These are phyloP conservation scores for Gillenia trifoliata DNA, from an alignment of 306 rosid species.

Conservation along the genomic window DNA sequence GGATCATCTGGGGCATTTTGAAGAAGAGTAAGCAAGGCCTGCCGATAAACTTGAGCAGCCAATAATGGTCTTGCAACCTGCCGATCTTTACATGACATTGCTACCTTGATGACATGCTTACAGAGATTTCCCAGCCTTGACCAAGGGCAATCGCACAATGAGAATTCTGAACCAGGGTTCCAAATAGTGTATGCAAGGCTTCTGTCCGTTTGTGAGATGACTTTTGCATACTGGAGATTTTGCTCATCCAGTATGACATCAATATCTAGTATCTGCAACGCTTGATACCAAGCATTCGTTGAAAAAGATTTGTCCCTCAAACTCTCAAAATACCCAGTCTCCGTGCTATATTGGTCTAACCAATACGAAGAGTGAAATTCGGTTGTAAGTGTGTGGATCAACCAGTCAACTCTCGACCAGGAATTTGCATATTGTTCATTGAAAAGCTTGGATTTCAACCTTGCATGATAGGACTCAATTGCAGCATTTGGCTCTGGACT, in stretches of 20 bases:
- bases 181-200: conserved; percentile 53
- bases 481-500: conserved; percentile 66
- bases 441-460: conserved; percentile 56
- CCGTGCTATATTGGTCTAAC: conserved; percentile 64
- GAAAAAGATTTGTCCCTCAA: conserved; percentile 44
- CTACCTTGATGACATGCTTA: conserved; percentile 70
- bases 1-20: conserved; percentile 65
- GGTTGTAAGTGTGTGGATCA: conserved; percentile 60
- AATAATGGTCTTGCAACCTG: conserved; percentile 58
- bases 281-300: conserved; percentile 58
- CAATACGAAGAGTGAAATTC: conserved; percentile 61
- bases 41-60: conserved; percentile 62
- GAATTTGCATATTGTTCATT: conserved; percentile 43
- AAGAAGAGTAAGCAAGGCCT: conserved; percentile 54
- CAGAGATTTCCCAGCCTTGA: conserved; percentile 72
- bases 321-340: conserved; percentile 56
- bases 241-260: conserved; percentile 64
- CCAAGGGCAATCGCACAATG: conserved; percentile 74
- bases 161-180: conserved; percentile 80
- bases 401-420: conserved; percentile 66
- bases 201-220: conserved; percentile 61
- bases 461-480: conserved; percentile 61
- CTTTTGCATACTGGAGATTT: conserved; percentile 59
- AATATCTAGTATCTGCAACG: conserved; percentile 59
- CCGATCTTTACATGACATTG: conserved; percentile 51